Evolutionary conservation across 306 rosid genomes (phyloP).

Genomic region (Lithocarpus polystachyus): DNA sequence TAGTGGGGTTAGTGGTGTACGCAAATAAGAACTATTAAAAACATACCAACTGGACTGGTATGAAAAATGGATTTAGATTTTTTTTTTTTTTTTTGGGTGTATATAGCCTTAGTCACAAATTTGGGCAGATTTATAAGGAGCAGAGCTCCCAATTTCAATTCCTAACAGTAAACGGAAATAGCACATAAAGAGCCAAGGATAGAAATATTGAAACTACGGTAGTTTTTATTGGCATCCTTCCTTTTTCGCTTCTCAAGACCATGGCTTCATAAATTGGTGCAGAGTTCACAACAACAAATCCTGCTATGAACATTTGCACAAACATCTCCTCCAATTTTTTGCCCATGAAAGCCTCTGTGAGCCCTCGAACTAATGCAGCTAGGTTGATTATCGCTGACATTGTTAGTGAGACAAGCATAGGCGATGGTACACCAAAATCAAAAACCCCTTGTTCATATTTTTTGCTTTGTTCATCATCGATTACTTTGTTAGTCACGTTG

Average conservation of each 20-base stretch:
- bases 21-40: too few relatives aligned
- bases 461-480: slow-evolving; percentile 37
- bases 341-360: neutral
- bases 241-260: slow-evolving; percentile 21
- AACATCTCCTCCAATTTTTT: slow-evolving; percentile 8
- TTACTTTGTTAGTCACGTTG: slow-evolving; percentile 42
- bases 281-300: slow-evolving; percentile 28
- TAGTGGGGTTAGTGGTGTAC: too few relatives aligned
- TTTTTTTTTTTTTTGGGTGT: too few relatives aligned
- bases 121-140: neutral
- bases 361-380: slow-evolving; percentile 16
- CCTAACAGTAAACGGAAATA: neutral
- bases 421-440: slow-evolving; percentile 39
- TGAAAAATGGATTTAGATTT: too few relatives aligned
- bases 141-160: neutral
- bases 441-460: slow-evolving; percentile 31
- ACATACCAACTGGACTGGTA: too few relatives aligned
- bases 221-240: slow-evolving; percentile 27
- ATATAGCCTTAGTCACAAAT: too few relatives aligned
- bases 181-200: neutral
- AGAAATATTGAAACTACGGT: neutral
- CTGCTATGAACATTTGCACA: slow-evolving; percentile 20
- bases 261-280: slow-evolving; percentile 40
- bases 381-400: slow-evolving; percentile 35
- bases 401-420: slow-evolving; percentile 31